Conservation (phyloP, 2,329 filamentous ascomycete species). For the Talaromyces sp. region DNA sequence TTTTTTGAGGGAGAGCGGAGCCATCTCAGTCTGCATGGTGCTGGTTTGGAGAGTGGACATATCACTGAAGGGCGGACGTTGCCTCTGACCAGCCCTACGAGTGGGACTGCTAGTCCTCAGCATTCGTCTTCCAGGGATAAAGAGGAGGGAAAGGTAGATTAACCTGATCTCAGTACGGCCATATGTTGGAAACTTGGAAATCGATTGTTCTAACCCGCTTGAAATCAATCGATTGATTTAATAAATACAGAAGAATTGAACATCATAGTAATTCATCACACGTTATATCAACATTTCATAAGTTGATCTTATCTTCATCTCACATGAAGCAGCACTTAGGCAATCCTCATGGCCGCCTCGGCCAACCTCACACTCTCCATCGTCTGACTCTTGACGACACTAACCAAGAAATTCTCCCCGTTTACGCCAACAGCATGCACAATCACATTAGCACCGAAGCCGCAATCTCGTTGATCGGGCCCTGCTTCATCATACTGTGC, state of each 20-base stretch:
- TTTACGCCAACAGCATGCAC: constrained; percentile 25
- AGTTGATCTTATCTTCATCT: too few relatives aligned
- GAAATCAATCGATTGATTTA: too few relatives aligned
- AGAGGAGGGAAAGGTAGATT: constrained; percentile 5
- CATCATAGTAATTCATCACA: neutral
- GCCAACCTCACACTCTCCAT: constrained; percentile 24
- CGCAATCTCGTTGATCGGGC: constrained; percentile 23
- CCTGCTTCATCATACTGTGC: constrained; percentile 25
- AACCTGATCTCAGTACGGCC: too few relatives aligned
- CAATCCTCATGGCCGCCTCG: constrained; percentile 17
- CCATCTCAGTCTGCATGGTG: constrained; percentile 15
- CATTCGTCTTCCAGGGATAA: constrained; percentile 2
- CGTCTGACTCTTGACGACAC: constrained; percentile 24
- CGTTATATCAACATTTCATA: neutral
- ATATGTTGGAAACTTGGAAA: too few relatives aligned
- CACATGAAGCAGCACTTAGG: neutral
- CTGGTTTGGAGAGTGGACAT: constrained; percentile 13
- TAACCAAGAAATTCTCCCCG: constrained; percentile 26
- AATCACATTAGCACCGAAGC: constrained; percentile 29
- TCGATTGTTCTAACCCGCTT: too few relatives aligned
- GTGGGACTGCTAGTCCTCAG: neutral
- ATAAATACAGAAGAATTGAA: neutral
- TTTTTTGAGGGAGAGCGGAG: constrained; percentile 16
- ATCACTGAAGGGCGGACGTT: constrained; percentile 10
- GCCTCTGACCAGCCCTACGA: neutral